A percentile compares a stretch with the other conserved stretches of the same genome.
phyloP scores from a whole-genome alignment of 139 green algal genomes.

The Chlamydomonas urium region DNA sequence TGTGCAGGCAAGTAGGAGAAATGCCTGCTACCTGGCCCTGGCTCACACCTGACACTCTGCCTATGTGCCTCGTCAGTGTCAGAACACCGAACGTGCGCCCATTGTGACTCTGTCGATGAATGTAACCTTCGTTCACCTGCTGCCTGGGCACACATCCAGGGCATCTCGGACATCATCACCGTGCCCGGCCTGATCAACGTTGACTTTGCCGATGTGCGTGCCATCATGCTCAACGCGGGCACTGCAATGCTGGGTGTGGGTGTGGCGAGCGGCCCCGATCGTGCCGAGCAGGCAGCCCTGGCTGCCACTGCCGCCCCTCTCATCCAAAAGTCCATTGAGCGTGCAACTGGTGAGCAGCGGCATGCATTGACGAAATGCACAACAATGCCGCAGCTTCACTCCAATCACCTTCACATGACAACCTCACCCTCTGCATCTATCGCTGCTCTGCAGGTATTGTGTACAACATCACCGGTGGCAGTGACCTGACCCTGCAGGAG shows the following conservation, averaged over 20 bases:
- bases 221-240: slow-evolving; percentile 93
- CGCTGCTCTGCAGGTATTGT: slow-evolving; percentile 80
- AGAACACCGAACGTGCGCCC: no score
- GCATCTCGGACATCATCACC: slow-evolving; percentile 99
- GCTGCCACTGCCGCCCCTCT: slow-evolving; percentile 86
- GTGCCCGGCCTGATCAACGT: slow-evolving; percentile 97
- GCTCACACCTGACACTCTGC: no score
- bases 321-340: slow-evolving; percentile 91
- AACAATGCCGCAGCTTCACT: no score
- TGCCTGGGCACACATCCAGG: slow-evolving; percentile 51
- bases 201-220: slow-evolving; percentile 96
- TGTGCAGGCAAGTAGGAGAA: slow-evolving; percentile 54
- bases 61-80: no score
- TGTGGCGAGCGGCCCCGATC: slow-evolving; percentile 53
- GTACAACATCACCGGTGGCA: slow-evolving; percentile 94
- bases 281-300: slow-evolving; percentile 67
- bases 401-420: no score
- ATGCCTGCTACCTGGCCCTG: no score
- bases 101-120: no score
- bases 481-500: slow-evolving; percentile 85
- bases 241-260: slow-evolving; percentile 91
- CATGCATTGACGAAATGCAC: no score
- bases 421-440: no score
- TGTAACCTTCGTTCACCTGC: background rate
- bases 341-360: slow-evolving; percentile 57